These are phyloP conservation scores for Auricularia cornea DNA, from an alignment of 768 basidiomycete species.

Conservation along the genomic window DNA sequence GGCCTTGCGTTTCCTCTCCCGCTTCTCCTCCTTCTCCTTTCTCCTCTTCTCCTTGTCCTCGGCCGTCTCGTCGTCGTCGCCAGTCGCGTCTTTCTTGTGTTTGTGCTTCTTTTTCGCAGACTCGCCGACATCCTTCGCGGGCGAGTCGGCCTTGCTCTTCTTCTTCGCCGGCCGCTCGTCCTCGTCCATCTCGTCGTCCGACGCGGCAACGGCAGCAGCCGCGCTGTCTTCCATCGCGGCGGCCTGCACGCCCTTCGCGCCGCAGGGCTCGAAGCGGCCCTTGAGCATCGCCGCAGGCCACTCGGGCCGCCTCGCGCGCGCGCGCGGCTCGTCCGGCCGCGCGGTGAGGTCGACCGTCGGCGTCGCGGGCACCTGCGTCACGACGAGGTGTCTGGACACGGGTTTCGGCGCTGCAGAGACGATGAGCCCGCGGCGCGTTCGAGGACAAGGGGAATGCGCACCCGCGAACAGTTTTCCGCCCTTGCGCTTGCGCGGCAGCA, in stretches of 20 bases:
- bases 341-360: background rate
- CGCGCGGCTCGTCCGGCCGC: background rate
- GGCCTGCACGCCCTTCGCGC: background rate
- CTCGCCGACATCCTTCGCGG: constrained; percentile 5
- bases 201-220: constrained; percentile 7
- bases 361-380: background rate
- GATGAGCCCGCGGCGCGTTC: background rate
- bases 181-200: constrained; percentile 7
- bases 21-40: constrained; percentile 10
- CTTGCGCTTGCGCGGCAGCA: constrained; percentile 57
- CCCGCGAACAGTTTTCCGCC: constrained; percentile 52
- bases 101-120: constrained; percentile 12
- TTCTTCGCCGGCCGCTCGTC: constrained; percentile 13
- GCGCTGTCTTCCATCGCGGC: background rate
- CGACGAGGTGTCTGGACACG: background rate
- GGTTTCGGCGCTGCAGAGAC: background rate
- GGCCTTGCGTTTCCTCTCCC: background rate
- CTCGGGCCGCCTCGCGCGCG: background rate
- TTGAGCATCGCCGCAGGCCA: background rate
- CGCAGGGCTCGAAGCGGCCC: background rate
- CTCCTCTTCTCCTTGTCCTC: constrained; percentile 10
- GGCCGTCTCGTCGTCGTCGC: constrained; percentile 11
- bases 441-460: constrained; percentile 17
- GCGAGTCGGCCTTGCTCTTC: background rate
- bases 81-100: constrained; percentile 14